A percentile compares a stretch with the other conserved stretches of the same genome.
phyloP scores from a whole-genome alignment of 306 rosid genomes.

The Dalbergia cochinchinensis region DNA sequence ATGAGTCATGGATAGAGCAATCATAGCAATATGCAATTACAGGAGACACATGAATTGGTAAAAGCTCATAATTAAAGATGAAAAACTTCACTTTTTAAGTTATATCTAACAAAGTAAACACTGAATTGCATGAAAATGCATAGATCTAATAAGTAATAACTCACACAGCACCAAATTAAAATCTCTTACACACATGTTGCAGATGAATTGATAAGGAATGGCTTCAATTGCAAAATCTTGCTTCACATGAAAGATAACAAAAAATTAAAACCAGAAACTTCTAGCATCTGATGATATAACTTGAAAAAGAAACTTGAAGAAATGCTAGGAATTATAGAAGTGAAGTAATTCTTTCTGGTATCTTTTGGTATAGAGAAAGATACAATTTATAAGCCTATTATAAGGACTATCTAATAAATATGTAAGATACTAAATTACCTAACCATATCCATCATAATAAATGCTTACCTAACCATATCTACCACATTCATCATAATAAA shows the following conservation, averaged over 20 bases:
- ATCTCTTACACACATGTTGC: neutral
- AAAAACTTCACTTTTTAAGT: neutral
- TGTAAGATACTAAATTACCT: too few species aligned
- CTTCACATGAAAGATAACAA: constrained; percentile 15
- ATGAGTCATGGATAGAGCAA: constrained; percentile 6
- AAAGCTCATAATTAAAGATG: constrained; percentile 3
- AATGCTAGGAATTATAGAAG: too few species aligned
- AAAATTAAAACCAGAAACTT: neutral
- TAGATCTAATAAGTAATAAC: neutral
- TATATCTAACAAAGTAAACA: constrained; percentile 18
- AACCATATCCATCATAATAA: too few species aligned
- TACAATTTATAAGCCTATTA: too few species aligned
- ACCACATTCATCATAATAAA: too few species aligned
- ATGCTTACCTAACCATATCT: too few species aligned
- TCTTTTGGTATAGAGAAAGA: too few species aligned
- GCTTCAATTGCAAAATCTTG: neutral
- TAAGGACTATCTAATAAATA: too few species aligned
- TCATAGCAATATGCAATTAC: constrained; percentile 1
- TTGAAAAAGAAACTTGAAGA: too few species aligned
- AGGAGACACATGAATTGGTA: neutral
- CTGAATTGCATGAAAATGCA: constrained; percentile 4
- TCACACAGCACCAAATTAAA: neutral
- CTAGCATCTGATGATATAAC: neutral
- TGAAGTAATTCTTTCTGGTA: too few species aligned
- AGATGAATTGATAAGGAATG: constrained; percentile 16